Percentiles rank a stretch among this genome's conserved stretches.
Evolutionary conservation across 2,329 filamentous ascomycete species (phyloP).

Genomic region (Diaporthe australafricana): DNA sequence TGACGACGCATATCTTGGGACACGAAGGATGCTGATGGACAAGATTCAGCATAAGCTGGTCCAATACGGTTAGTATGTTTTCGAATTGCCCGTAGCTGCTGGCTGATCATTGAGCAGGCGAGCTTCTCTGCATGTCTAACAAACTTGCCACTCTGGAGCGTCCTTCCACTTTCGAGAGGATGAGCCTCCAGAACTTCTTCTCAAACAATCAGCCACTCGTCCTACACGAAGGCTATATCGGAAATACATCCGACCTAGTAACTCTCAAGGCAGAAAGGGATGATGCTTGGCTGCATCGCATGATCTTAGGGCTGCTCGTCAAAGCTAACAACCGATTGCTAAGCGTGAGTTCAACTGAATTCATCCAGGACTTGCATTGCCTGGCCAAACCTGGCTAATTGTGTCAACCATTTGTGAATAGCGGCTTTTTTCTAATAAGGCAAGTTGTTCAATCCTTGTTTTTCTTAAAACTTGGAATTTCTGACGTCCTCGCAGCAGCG

Average conservation of each 20-base stretch:
- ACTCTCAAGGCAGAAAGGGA: neutral
- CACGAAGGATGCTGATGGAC: neutral
- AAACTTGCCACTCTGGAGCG: constrained; percentile 2
- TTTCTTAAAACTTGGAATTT: fast-evolving
- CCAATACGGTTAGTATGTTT: neutral
- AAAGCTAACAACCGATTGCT: neutral
- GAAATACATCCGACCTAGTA: neutral
- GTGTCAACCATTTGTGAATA: neutral
- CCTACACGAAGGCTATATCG: neutral
- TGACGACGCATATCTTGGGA: neutral
- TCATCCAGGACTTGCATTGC: too few relatives aligned
- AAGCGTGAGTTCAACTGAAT: neutral
- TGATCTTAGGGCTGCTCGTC: neutral
- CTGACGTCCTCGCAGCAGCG: neutral
- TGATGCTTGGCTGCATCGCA: constrained; percentile 19
- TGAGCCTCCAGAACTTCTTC: constrained; percentile 4
- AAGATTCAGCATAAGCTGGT: neutral
- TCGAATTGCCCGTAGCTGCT: neutral
- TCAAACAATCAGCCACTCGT: neutral
- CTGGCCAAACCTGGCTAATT: neutral
- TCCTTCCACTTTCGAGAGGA: neutral
- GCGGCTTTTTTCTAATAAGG: neutral
- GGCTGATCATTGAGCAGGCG: neutral
- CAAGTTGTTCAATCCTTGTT: fast-evolving
- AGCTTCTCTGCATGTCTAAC: constrained; percentile 7